A percentile compares a stretch with the other conserved stretches of the same genome.
Evolutionary conservation across 805 yeast species (phyloP).

Genomic region (Candida ascalaphidarum): DNA sequence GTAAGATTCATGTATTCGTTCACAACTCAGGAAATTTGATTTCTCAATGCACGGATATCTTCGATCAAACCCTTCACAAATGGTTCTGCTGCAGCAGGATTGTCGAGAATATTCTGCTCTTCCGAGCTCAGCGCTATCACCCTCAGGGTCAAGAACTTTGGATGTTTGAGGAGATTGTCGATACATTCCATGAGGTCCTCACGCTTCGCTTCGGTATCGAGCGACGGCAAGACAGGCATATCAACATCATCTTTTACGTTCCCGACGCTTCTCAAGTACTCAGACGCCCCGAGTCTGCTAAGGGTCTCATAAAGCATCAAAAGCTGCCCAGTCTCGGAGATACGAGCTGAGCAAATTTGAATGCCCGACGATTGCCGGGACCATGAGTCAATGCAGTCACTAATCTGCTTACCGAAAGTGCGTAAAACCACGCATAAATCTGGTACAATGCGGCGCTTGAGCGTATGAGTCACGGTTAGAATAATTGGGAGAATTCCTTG

Average conservation of each 20-base stretch:
- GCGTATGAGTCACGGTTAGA: conserved; percentile 47
- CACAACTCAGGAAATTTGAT: no score
- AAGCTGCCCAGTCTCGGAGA: conserved; percentile 46
- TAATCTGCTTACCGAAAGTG: conserved; percentile 59
- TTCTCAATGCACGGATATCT: conserved; percentile 47
- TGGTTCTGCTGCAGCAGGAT: conserved; percentile 14
- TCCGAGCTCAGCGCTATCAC: conserved; percentile 55
- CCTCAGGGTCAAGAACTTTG: conserved; percentile 69
- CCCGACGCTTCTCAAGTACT: conserved; percentile 25
- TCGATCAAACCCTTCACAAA: conserved; percentile 40
- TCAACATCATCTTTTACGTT: conserved; percentile 9
- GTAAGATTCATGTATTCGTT: no score
- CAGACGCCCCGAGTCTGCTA: conserved; percentile 42
- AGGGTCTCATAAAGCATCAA: conserved; percentile 55
- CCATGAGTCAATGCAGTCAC: conserved; percentile 62
- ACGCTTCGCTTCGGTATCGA: conserved; percentile 52
- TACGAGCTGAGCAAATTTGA: conserved; percentile 25
- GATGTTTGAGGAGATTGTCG: conserved; percentile 74
- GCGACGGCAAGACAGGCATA: conserved; percentile 42
- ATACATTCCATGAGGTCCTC: conserved; percentile 53
- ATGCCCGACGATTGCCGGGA: conserved; percentile 41
- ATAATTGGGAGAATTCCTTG: conserved; percentile 70
- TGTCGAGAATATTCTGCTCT: conserved; percentile 51
- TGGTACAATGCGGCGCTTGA: conserved; percentile 56
- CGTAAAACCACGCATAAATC: conserved; percentile 57